Percentiles rank a stretch among this genome's conserved stretches.
Evolutionary conservation across 2,329 filamentous ascomycete genomes (phyloP).

Genomic region (Tolypocladium ovalisporum): DNA sequence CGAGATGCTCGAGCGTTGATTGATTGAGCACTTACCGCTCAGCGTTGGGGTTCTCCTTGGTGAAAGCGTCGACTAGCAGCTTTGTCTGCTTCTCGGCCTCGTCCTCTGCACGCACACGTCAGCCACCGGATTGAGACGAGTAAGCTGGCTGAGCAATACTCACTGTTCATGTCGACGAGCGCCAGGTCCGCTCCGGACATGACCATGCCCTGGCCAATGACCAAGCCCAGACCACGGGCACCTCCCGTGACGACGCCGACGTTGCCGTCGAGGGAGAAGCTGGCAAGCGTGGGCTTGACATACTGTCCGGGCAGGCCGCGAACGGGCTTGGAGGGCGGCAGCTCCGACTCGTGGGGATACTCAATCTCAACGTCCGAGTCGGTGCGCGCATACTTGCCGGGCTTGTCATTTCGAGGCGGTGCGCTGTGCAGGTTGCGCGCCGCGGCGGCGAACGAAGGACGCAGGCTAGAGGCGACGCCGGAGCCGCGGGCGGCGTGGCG

Average conservation of each 20-base stretch:
- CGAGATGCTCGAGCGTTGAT: not conserved
- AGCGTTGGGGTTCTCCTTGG: constrained; percentile 66
- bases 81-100: constrained; percentile 71
- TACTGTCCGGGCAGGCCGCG: constrained; percentile 69
- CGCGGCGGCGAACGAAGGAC: constrained; percentile 12
- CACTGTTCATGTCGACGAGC: constrained; percentile 88
- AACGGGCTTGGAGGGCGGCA: constrained; percentile 61
- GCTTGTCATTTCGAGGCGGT: constrained; percentile 26
- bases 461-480: constrained; percentile 8
- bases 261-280: constrained; percentile 77
- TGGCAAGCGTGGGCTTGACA: constrained; percentile 73
- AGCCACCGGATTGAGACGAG: not conserved
- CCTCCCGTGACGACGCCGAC: constrained; percentile 84
- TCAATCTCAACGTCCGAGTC: constrained; percentile 68
- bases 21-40: constrained; percentile 39
- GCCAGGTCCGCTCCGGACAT: constrained; percentile 81
- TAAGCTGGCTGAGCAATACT: not conserved
- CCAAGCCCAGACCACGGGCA: constrained; percentile 76
- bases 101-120: constrained; percentile 46
- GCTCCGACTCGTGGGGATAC: constrained; percentile 63
- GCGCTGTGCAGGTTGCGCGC: constrained; percentile 20
- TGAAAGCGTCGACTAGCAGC: constrained; percentile 64
- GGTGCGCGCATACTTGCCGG: constrained; percentile 66
- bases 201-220: constrained; percentile 87
- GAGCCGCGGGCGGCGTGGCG: constrained; percentile 17